These are phyloP conservation scores for Aegilops sharonensis DNA, from an alignment of 176 grass and related monocot species.

Conservation along the genomic window DNA sequence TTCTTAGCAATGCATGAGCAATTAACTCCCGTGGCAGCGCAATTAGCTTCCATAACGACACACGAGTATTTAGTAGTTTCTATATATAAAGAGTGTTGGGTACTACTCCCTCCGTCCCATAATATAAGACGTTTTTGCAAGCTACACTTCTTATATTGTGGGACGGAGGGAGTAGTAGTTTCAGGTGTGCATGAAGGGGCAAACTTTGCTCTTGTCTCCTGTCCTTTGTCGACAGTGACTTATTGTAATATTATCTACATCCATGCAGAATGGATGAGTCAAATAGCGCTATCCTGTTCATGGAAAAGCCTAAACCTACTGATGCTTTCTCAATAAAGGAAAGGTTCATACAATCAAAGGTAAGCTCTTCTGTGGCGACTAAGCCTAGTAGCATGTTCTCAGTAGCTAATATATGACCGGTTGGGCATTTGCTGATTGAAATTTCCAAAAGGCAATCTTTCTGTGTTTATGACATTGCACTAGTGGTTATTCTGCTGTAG, in stretches of 20 bases:
- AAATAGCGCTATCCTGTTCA: conserved; percentile 49
- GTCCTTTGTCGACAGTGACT: background rate
- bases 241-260: conserved; percentile 25
- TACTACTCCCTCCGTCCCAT: background rate
- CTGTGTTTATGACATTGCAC: background rate
- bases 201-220: background rate
- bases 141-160: too few species aligned
- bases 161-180: background rate
- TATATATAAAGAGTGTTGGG: background rate
- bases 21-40: too few species aligned
- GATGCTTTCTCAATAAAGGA: conserved; percentile 89
- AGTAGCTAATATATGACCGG: background rate
- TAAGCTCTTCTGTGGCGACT: conserved; percentile 41
- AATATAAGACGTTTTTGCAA: too few species aligned
- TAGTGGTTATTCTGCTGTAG: background rate
- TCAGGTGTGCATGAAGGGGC: background rate
- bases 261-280: conserved; percentile 60
- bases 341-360: conserved; percentile 93
- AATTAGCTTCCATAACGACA: too few species aligned
- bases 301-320: conserved; percentile 79
- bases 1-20: too few species aligned
- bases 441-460: background rate
- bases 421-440: conserved; percentile 7
- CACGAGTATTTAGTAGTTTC: background rate
- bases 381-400: conserved; percentile 19